Evolutionary conservation across 805 yeast genomes (phyloP), one percentile per base, ranked within the genome.

Genomic region (Henningerozyma blattae): DNA sequence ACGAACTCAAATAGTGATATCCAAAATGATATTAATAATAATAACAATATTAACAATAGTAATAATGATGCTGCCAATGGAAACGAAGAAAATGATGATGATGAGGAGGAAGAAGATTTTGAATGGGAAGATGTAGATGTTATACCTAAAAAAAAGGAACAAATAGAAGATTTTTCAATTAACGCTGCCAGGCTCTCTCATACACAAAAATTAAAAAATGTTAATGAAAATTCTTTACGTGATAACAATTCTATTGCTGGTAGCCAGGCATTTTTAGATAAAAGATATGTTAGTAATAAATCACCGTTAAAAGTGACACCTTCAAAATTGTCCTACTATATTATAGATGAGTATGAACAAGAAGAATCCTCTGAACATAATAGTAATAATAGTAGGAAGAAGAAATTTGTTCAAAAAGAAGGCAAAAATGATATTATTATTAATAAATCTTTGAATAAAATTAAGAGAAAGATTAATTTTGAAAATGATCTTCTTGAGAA

Each of bases 81-180:
- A 10, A 27, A 40, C 24, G 31, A 37, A 34, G 52, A 47, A 5
- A 58, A 44, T 6, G 56, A 41, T 24, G 53, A 45, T 17, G 48
- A 47, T 2, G 60, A 52, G 15, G 62, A 52, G 1, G 62, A 51
- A 12, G 65, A 56, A 25, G 70, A 63, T 12, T 59, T 66, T 18
- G 86, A 76, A 28, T 77, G 82, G 77, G 87, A 81, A 45, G 93
- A 82, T 41, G 80, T 81, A 4, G 67, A 65, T 10, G 36, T 68
- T 7, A 53, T 56, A 20, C 37, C 47, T 1, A 45, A 46, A 28
- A 38, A 43, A 9, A 39, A 39, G 20, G 44, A 47, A 28, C 40
- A 39, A 9, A 36, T 39, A 13, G 56, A 54, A 32, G 63, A 62
- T 42, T 63, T 55, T 31, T 65, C 76, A 2, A 50, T 69, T 8